Evolutionary conservation across 2,329 filamentous ascomycete genomes (phyloP).

Genomic region (Talaromyces sp.): DNA sequence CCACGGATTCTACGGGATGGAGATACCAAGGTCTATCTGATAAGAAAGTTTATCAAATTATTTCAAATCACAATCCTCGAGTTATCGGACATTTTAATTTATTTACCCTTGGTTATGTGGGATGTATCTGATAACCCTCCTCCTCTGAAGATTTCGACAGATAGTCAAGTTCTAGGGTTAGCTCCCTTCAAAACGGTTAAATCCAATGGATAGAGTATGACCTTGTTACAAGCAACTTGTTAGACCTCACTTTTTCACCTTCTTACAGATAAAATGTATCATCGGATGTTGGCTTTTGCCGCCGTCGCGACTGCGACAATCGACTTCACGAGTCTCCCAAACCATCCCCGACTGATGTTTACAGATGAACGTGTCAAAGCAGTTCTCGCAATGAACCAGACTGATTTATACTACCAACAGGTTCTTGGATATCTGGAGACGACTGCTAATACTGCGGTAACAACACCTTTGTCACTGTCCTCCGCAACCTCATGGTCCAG

Average conservation of each 20-base stretch:
- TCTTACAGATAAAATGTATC: not conserved
- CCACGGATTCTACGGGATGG: not conserved
- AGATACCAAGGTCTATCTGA: not conserved
- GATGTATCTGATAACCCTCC: not conserved
- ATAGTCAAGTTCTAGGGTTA: not conserved
- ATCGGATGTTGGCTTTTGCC: not conserved
- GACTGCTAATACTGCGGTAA: not conserved
- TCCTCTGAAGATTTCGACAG: not conserved
- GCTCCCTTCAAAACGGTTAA: not conserved
- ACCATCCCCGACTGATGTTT: not conserved
- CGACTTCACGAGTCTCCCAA: not conserved
- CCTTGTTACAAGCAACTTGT: not conserved
- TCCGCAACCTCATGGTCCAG: not conserved
- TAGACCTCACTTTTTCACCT: not conserved
- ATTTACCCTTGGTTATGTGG: not conserved
- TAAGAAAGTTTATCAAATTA: not conserved
- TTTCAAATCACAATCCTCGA: not conserved
- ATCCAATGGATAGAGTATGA: not conserved
- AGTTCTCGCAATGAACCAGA: not conserved
- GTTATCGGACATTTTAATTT: not conserved
- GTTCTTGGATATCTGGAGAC: not conserved
- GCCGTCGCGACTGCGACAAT: not conserved
- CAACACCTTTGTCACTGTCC: not conserved
- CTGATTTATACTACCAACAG: not conserved
- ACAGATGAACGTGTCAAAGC: not conserved